These are phyloP conservation scores for Mycena olivaceomarginata DNA, from an alignment of 768 basidiomycete genomes.

Conservation along the genomic window DNA sequence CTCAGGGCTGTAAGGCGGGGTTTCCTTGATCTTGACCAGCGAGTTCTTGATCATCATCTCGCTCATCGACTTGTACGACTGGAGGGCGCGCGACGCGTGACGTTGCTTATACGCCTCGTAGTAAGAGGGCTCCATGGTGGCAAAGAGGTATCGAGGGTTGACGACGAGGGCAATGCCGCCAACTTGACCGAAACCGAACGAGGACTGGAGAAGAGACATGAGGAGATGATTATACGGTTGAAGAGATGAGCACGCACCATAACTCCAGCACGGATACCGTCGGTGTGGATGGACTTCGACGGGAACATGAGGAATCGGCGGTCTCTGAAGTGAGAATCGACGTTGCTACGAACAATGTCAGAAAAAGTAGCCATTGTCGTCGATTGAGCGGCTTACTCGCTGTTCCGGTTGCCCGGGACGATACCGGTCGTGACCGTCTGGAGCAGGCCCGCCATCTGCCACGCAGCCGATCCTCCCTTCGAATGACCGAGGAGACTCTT, in stretches of 20 bases:
- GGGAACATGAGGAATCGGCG: conserved; percentile 97
- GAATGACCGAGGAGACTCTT: conserved; percentile 98
- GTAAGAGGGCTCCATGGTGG: conserved; percentile 83
- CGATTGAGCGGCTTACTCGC: conserved; percentile 80
- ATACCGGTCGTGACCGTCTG: conserved; percentile 91
- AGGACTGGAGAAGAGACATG: conserved; percentile 73
- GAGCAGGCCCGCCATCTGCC: conserved; percentile 95
- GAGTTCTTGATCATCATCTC: conserved; percentile 97
- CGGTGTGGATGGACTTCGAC: conserved; percentile 96
- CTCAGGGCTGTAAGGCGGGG: conserved; percentile 91
- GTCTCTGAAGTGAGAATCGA: conserved; percentile 94
- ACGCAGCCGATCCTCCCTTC: conserved; percentile 99
- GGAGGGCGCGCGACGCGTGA: conserved; percentile 79
- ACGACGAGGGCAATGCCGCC: conserved; percentile 93
- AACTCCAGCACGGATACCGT: conserved; percentile 90
- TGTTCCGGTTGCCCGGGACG: conserved; percentile 96
- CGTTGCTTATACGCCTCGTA: conserved; percentile 87
- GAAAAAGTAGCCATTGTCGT: background rate
- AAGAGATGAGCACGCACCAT: conserved; percentile 76
- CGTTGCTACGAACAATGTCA: conserved; percentile 74
- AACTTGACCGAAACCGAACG: conserved; percentile 99
- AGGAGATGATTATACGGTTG: background rate
- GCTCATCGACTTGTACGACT: conserved; percentile 93
- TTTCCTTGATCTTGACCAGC: conserved; percentile 95
- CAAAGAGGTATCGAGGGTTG: conserved; percentile 94